phyloP scores from a whole-genome alignment of 2,329 filamentous ascomycete species.

The Xylariaceae sp. region DNA sequence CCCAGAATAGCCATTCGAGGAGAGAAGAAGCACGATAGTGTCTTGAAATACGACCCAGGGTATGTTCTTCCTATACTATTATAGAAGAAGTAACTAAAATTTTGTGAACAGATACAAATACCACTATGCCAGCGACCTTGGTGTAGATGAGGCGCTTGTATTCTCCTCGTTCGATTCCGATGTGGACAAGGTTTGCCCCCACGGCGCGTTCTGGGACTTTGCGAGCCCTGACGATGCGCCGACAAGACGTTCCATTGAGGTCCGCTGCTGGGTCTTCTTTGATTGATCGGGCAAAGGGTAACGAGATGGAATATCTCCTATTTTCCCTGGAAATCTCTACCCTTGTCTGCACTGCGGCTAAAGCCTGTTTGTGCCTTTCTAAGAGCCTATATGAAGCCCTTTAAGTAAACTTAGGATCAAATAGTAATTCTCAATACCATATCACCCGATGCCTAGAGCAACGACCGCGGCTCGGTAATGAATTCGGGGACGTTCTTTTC shows the following conservation, averaged over 20 bases:
- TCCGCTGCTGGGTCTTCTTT: slow-evolving; percentile 36
- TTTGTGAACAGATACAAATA: slow-evolving; percentile 30
- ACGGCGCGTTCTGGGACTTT: slow-evolving; percentile 37
- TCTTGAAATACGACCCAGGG: slow-evolving; percentile 33
- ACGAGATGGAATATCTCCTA: slow-evolving; percentile 4
- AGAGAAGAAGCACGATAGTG: slow-evolving; percentile 33
- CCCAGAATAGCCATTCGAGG: slow-evolving; percentile 31
- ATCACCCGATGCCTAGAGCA: neutral
- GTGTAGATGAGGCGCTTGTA: slow-evolving; percentile 32
- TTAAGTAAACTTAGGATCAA: neutral
- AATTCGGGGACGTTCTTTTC: neutral
- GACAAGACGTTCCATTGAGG: slow-evolving; percentile 34
- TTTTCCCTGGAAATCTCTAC: slow-evolving; percentile 11
- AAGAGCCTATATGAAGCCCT: neutral
- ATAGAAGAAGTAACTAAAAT: slow-evolving; percentile 5
- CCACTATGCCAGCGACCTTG: slow-evolving; percentile 33
- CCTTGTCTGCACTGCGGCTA: neutral
- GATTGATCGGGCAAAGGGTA: slow-evolving; percentile 8
- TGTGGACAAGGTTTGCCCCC: slow-evolving; percentile 31
- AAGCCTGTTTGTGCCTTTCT: neutral
- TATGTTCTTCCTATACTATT: slow-evolving; percentile 13
- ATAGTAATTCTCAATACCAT: neutral
- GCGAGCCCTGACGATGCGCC: slow-evolving; percentile 31
- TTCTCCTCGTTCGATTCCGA: slow-evolving; percentile 37
- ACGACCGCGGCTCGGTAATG: neutral